Percentiles rank a stretch among this genome's conserved stretches.
Conservation (phyloP, 75 land plant genomes). For the Isoetes taiwanensis region DNA sequence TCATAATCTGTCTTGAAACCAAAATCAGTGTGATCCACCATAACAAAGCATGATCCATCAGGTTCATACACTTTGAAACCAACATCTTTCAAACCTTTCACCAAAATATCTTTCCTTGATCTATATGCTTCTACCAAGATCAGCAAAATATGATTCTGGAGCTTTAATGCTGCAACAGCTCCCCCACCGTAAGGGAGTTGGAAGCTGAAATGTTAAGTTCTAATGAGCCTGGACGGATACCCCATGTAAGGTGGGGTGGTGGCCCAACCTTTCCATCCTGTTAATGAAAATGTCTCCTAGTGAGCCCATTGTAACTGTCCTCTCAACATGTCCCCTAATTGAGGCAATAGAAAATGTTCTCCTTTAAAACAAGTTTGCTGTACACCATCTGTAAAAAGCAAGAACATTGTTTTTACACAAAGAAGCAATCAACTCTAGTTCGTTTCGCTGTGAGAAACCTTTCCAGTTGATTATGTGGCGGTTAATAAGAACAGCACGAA, state of each 20-base stretch:
- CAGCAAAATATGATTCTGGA: not conserved
- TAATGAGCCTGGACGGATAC: conserved; percentile 3
- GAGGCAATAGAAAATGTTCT: not conserved
- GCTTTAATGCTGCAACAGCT: not conserved
- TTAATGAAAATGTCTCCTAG: conserved; percentile 1
- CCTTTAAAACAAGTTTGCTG: not conserved
- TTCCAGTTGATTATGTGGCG: conserved; percentile 4
- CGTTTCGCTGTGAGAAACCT: not conserved
- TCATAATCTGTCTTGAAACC: not conserved
- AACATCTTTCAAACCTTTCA: not conserved
- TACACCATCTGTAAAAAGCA: not conserved
- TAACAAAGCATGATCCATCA: not conserved
- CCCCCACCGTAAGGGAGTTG: not conserved
- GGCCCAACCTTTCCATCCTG: conserved; percentile 7
- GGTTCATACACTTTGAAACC: conserved; percentile 3
- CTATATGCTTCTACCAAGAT: not conserved
- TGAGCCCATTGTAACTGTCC: conserved; percentile 4
- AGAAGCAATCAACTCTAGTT: conserved; percentile 2
- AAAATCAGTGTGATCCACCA: conserved; percentile 2
- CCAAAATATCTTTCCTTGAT: not conserved
- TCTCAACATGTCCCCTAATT: not conserved
- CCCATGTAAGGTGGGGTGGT: not conserved
- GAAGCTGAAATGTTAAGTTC: not conserved
- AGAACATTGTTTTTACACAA: conserved; percentile 6
- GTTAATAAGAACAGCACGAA: not conserved